Evolutionary conservation across 768 basidiomycete species (phyloP), one percentile per base, ranked within the genome.

Genomic region (Phlebiopsis flavidoalba): DNA sequence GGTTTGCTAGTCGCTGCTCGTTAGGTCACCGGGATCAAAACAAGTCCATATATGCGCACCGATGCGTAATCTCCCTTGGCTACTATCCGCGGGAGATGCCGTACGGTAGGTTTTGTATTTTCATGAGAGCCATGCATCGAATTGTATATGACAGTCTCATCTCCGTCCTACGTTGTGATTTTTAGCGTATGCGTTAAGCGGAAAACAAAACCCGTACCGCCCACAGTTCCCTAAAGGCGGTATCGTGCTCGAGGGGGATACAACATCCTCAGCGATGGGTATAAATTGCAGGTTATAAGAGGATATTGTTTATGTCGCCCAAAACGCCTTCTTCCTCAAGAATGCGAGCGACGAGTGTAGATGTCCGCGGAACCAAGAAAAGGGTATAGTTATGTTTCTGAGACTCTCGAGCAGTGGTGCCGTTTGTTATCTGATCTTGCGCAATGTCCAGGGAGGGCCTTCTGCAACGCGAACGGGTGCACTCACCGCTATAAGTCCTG

Each of bases 281-380:
- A 98, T 93, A 66, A 98, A 92, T 66, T 95, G 94, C 22, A 99
- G 80, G 71, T 93, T 92, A 73, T 93, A 96, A 31, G 92, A 83
- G 19, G 86, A 84, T 33, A 98, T 83, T 8, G 83, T 87, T n/a
- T 49, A 99, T 80, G 67, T 98, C 95, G n/a, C 97, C 97, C 15
- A 95, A 81, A 0, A 99, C 95, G n/a, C 96, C 97, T 68, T 97
- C 91, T 70, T 98, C 95, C 68, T 98, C 95, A 48, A 99, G 76
- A 63, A 95, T 87, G 59, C 87, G 84, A 36, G 86, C 83, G 56
- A 95, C 92, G 8, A 98, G 80, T 5, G 89, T 89, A 2, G 97
- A 98, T 40, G 84, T 78, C 45, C 95, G 81, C 8, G 97, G 97
- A 0, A 95, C 91, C 49, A 97, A 83, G 26, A 99, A 76, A 36